A percentile compares a stretch with the other conserved stretches of the same genome.
These are phyloP conservation scores for Solanum bulbocastanum DNA, from an alignment of 257 asterid genomes.

Conservation along the genomic window DNA sequence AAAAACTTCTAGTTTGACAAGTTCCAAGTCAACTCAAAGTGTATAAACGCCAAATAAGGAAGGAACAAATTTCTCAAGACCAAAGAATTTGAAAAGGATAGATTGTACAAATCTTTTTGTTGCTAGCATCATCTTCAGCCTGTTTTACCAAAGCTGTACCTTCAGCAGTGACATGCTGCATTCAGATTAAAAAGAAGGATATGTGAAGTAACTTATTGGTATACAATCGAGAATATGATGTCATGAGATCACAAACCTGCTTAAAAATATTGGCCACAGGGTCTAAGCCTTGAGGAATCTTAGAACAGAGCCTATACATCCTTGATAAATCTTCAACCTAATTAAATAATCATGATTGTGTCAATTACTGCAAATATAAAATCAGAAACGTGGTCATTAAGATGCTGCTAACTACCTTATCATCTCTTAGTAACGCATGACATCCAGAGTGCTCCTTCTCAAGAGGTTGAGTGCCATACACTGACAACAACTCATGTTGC, in stretches of 20 bases:
- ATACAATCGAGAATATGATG: neutral
- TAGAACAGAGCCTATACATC: conserved; percentile 93
- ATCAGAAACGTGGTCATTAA: neutral
- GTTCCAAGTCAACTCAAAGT: neutral
- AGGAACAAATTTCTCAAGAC: neutral
- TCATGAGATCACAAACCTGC: conserved; percentile 50
- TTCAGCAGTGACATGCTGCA: conserved; percentile 94
- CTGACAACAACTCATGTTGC: conserved; percentile 81
- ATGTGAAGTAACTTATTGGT: neutral
- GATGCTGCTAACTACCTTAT: conserved; percentile 48
- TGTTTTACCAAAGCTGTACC: conserved; percentile 89
- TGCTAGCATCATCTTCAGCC: conserved; percentile 99
- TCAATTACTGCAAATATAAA: neutral
- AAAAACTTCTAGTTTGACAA: neutral
- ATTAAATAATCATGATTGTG: conserved; percentile 2
- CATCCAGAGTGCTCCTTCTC: conserved; percentile 99
- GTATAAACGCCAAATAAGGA: neutral
- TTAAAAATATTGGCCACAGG: conserved; percentile 75
- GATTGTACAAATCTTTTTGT: conserved; percentile 51
- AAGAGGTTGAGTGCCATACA: conserved; percentile 79
- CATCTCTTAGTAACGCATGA: conserved; percentile 86
- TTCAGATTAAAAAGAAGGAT: neutral
- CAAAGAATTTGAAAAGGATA: neutral
- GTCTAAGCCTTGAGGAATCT: conserved; percentile 73
- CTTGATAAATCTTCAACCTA: conserved; percentile 91